Evolutionary conservation across 2,329 filamentous ascomycete species (phyloP), one percentile per base, ranked within the genome.

Genomic region (Atkinsonella texensis): DNA sequence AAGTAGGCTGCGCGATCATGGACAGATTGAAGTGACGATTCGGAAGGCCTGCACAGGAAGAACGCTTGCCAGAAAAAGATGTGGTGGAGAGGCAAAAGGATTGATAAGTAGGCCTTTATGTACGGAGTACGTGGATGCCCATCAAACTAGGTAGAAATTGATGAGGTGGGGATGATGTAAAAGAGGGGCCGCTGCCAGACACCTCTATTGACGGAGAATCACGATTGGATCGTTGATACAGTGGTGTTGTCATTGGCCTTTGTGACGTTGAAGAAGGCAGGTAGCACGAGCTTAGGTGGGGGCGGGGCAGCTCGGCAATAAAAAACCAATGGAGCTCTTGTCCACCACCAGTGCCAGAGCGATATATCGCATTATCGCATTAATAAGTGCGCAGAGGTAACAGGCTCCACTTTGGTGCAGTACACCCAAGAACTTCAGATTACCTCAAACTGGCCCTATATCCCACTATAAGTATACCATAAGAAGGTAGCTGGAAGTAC

Each of bases 261-360:
- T 18, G n/a, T 23, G 20, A 23, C 20, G 20, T 23, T 23, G 20
- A 23, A 23, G 20, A 10, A 33, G 35, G 35, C 15, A 38, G 35
- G 35, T 15, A 31, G 23, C 13, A n/a, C 15, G 31, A 47, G 45
- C 45, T 47, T 11, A 17, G n/a, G 48, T 45, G 48, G 48, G 48
- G 48, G 41, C 20, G 28, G 48, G 48, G 47, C 38, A 49, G 17
- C n/a, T 49, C 47, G 47, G 47, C 35, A 49, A 18, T 42, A 20
- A 42, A 15, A 38, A 12, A 7, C 35, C 10, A 2, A 12, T 38
- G 35, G 35, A 38, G 35, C 35, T 38, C 35, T 15, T 38, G 33
- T 35, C 33, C 33, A 11, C 33, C 7, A 35, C 33, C 13, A 35
- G 33, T 4, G 33, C 13, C 33, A n/a, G n/a, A n/a, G n/a, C n/a